Conservation (phyloP, 495 filamentous ascomycete genomes). For the Mytilinidion resinicola region DNA sequence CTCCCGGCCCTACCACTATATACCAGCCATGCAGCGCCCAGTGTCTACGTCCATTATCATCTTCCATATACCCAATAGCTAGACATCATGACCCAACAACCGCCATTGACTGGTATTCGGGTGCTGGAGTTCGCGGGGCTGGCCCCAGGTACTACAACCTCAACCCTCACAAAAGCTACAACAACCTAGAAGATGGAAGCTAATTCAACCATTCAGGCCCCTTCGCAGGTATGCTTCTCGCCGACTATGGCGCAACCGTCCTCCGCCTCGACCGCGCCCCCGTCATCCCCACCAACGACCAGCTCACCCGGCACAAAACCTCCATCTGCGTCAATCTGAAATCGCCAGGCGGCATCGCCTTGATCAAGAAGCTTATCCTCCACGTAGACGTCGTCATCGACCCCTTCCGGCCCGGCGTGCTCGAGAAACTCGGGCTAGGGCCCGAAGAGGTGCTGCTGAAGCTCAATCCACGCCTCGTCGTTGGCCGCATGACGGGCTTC, state of each 20-base stretch:
- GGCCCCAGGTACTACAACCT: constrained; percentile 60
- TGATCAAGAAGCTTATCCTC: constrained; percentile 59
- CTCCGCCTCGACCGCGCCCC: constrained; percentile 74
- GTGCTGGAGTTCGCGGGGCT: constrained; percentile 88
- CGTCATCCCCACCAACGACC: constrained; percentile 52
- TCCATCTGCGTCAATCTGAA: constrained; percentile 76
- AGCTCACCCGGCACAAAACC: constrained; percentile 69
- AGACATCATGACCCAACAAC: constrained; percentile 41
- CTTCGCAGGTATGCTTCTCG: constrained; percentile 81
- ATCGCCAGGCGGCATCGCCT: constrained; percentile 49
- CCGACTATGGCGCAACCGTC: constrained; percentile 82
- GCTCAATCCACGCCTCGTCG: constrained; percentile 69
- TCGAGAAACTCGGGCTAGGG: constrained; percentile 73
- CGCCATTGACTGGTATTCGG: constrained; percentile 67
- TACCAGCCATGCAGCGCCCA: neutral
- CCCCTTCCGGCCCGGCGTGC: constrained; percentile 82
- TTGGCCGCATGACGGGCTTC: constrained; percentile 84
- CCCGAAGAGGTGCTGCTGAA: constrained; percentile 56
- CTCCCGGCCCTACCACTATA: neutral
- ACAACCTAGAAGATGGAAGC: neutral
- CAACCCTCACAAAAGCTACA: constrained; percentile 4
- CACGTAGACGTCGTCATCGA: constrained; percentile 78
- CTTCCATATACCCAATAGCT: neutral
- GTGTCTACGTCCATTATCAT: neutral
- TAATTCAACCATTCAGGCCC: constrained; percentile 51